Base-by-base conservation (phyloP, 768 basidiomycete genomes). In the Suillus americanus region DNA sequence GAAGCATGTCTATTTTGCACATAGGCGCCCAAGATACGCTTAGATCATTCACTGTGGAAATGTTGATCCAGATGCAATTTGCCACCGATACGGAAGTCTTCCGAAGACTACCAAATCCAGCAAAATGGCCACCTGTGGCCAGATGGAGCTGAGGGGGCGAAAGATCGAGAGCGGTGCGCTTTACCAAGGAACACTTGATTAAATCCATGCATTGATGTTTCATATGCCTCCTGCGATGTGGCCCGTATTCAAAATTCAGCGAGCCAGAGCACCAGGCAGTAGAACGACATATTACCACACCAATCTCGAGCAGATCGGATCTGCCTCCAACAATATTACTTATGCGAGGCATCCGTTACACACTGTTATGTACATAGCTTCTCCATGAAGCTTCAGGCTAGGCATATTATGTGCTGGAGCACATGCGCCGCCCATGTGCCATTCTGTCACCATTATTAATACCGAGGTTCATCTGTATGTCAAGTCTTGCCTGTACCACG, bases 351-450 rank as follows among this genome's bases (percentile, higher is more conserved):
- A 28, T 41, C 0, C 57, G 40, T 30, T 59, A 40, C 57, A 20
- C 57, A 28, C 57, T 40, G 18, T 41, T 59, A 59, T 59, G 57
- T 59, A 59, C 57, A 59, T 40, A 28, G 40, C 57, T 59, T 59
- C 57, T 18, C 25, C 25, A 41, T 59, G 57, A 59, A 59, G 25
- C 18, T 41, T 20, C 38, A 59, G 57, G 57, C 56, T 43, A 59
- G 40, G 40, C 57, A 59, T 59, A 59, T 59, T 59, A 59, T 57
- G 55, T 57, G 55, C 57, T 43, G 40, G 25, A 20, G 40, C 57
- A 59, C 57, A 41, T 25, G 56, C 38, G 57, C 57, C 6, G 12
- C 33, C 33, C 53, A 54, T 54, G 53, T 54, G 53, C 33, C 20
- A 35, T 13, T 35, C 20, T 20, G 12, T 54, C 33, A n/a, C 30